Percentiles rank a stretch among this genome's conserved stretches.
Evolutionary conservation across 2,329 filamentous ascomycete species (phyloP).

Genomic region (Aspergillus neotritici): DNA sequence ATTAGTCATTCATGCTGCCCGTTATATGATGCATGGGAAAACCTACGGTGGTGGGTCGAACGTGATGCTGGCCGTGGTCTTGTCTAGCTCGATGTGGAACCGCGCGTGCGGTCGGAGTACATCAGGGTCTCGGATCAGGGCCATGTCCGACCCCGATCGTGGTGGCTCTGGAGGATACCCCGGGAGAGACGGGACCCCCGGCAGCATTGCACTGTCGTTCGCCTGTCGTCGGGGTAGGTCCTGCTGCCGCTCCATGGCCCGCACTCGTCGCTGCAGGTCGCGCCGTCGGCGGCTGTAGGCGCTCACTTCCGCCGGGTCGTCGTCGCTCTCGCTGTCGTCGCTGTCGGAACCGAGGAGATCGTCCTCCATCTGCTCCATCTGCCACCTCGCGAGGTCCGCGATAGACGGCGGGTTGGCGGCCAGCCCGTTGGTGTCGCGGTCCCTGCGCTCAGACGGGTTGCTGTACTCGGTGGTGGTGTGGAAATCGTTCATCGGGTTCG

Average conservation of each 20-base stretch:
- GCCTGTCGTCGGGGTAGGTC: constrained; percentile 18
- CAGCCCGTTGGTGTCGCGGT: constrained; percentile 28
- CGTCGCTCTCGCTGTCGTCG: constrained; percentile 29
- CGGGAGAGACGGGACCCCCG: constrained; percentile 5
- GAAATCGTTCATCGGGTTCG: constrained; percentile 25
- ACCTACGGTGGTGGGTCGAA: constrained; percentile 52
- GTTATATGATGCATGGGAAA: background rate
- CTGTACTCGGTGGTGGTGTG: constrained; percentile 35
- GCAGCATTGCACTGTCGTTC: constrained; percentile 24
- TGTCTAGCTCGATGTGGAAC: constrained; percentile 77
- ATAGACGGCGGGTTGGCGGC: constrained; percentile 14
- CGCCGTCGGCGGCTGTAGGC: constrained; percentile 23
- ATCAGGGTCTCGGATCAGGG: constrained; percentile 18
- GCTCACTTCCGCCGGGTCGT: constrained; percentile 16
- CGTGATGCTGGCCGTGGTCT: constrained; percentile 77
- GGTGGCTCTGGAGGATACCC: constrained; percentile 8
- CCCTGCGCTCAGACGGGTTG: constrained; percentile 33
- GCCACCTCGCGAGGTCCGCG: constrained; percentile 22
- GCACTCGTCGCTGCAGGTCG: constrained; percentile 23
- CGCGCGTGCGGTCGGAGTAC: constrained; percentile 68
- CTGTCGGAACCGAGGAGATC: constrained; percentile 29
- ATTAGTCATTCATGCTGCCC: background rate
- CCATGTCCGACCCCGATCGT: constrained; percentile 5
- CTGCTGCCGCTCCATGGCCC: constrained; percentile 16
- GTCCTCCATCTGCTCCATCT: constrained; percentile 23